Base-by-base conservation (phyloP, 768 basidiomycete genomes). In the Serendipita sp. region DNA sequence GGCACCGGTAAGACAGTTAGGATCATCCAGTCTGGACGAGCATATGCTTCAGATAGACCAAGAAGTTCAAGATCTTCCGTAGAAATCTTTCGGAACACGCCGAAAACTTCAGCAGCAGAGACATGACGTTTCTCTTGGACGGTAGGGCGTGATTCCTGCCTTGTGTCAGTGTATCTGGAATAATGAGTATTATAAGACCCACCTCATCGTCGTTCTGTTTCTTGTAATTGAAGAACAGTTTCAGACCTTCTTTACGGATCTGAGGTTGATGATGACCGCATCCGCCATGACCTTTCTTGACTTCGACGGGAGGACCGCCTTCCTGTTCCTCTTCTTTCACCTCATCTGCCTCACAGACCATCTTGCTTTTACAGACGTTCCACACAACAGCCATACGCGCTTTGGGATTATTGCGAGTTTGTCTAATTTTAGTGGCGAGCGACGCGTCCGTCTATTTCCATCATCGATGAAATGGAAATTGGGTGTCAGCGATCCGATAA, bases 21-120 rank as follows among this genome's bases (percentile, higher is more conserved):
- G 69, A 99, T 96, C 96, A 99, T 98, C 96, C 96, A 99, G 71
- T 97, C 92, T 2, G 96, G 96, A 46, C 94, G 84, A 4, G 96
- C 95, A 72, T 96, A 98, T 72, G 92, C 90, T 65, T 93, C 90
- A 32, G 89, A 94, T 8, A 98, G 83, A 44, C 96, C 96, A 68
- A 98, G 83, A 32, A 93, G 79, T 68, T 86, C 82, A 15, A 98
- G 80, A 72, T 98, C 95, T 11, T 84, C 81, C 67, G 92, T 85
- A 4, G 91, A 83, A 76, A 98, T 92, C 81, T 97, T 97, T 76
- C 91, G 90, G 74, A 98, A 84, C n/a, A 90, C 85, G 47, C 87
- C 88, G 74, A 93, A 89, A n/a, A 89, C 89, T 70, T 95, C 92
- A 3, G 84, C 84, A 2, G 93, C 88, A 0, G 88, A 85, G 68